Percentiles rank a stretch among this genome's conserved stretches.
These are phyloP conservation scores for Penicillium canescens DNA, from an alignment of 495 filamentous ascomycete species.

Conservation along the genomic window DNA sequence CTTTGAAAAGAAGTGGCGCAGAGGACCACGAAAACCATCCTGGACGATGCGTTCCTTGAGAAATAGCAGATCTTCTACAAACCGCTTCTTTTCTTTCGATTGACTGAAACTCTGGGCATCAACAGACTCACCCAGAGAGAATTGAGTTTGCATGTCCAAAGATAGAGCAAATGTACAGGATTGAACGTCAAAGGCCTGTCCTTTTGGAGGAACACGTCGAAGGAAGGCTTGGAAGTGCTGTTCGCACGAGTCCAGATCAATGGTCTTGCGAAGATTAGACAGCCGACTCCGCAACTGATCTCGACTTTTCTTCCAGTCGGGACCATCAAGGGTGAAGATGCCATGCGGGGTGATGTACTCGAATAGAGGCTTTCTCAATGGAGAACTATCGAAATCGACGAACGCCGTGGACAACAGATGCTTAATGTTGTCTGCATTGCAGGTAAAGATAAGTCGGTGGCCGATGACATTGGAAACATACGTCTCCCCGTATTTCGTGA, in stretches of 20 bases:
- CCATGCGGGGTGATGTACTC: slow-evolving; percentile 19
- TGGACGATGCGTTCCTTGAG: neutral
- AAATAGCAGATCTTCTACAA: slow-evolving; percentile 9
- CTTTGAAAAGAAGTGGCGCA: neutral
- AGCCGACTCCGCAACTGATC: slow-evolving; percentile 11
- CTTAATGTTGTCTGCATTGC: slow-evolving; percentile 16
- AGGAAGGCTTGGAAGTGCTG: neutral
- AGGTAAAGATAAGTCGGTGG: slow-evolving; percentile 15
- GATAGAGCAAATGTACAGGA: slow-evolving; percentile 5
- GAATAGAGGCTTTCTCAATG: slow-evolving; percentile 15
- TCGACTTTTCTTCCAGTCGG: slow-evolving; percentile 13
- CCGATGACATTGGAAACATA: slow-evolving; percentile 16
- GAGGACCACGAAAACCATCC: neutral
- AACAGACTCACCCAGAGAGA: slow-evolving; percentile 17
- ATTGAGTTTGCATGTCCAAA: slow-evolving; percentile 14
- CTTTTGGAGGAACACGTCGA: slow-evolving; percentile 4
- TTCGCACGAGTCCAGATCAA: slow-evolving; percentile 14
- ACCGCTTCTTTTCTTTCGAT: slow-evolving; percentile 11
- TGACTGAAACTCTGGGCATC: slow-evolving; percentile 10
- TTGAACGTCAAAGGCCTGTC: slow-evolving; percentile 11
- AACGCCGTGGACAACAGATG: slow-evolving; percentile 13
- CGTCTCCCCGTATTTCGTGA: slow-evolving; percentile 15
- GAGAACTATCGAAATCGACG: slow-evolving; percentile 19
- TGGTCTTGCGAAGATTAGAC: slow-evolving; percentile 11
- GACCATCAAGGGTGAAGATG: slow-evolving; percentile 19